Evolutionary conservation across 2,329 filamentous ascomycete species (phyloP).

Genomic region (Hypoxylon sp.): DNA sequence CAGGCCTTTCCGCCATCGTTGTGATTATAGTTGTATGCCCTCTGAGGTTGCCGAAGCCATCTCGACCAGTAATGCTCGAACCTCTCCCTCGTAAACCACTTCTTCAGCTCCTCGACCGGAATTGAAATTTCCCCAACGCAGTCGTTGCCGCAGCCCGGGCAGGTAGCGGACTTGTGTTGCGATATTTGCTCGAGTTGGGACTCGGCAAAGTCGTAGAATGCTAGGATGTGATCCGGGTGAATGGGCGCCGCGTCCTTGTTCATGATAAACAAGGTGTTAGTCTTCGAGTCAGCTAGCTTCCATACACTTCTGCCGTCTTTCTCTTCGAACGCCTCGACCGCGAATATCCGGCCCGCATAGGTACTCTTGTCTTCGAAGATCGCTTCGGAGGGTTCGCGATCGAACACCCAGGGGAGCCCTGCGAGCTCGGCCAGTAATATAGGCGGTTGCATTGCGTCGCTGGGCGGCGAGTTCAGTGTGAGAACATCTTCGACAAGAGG

Average conservation of each 20-base stretch:
- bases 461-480: neutral
- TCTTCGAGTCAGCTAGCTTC: neutral
- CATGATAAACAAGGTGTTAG: conserved; percentile 21
- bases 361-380: neutral
- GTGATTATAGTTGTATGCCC: neutral
- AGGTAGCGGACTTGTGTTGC: neutral
- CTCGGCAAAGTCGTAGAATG: conserved; percentile 28
- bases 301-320: neutral
- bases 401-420: conserved; percentile 7
- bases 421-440: neutral
- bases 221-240: conserved; percentile 7
- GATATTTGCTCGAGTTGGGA: neutral
- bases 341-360: conserved; percentile 4
- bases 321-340: neutral
- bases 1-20: neutral
- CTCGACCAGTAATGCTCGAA: conserved; percentile 4
- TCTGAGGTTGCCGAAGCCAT: neutral
- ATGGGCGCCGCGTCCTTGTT: conserved; percentile 18
- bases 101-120: neutral
- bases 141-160: too few relatives aligned
- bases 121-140: neutral
- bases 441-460: neutral
- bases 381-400: neutral
- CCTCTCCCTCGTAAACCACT: conserved; percentile 9
- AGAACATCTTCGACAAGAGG: conserved; percentile 10